These are phyloP conservation scores for Mortierella sp. DNA, from an alignment of 371 early-diverging fungal species.

Conservation along the genomic window DNA sequence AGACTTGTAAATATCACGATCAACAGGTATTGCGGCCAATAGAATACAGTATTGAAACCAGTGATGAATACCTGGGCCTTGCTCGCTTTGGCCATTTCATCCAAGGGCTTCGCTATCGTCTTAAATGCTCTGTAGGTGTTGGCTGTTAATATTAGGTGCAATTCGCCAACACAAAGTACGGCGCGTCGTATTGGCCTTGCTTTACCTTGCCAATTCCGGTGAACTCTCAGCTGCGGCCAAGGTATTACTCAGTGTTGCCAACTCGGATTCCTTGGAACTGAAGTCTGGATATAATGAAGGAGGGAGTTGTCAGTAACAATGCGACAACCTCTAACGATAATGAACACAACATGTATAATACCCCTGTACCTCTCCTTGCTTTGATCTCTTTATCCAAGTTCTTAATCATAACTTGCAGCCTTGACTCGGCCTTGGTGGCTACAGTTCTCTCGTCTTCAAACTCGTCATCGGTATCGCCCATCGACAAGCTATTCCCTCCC, in stretches of 20 bases:
- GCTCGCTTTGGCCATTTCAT: slow-evolving; percentile 47
- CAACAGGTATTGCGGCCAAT: background rate
- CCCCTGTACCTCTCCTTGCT: slow-evolving; percentile 37
- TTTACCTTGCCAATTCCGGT: slow-evolving; percentile 38
- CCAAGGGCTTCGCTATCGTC: slow-evolving; percentile 38
- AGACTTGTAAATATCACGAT: background rate
- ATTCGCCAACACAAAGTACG: background rate
- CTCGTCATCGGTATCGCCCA: slow-evolving; percentile 49
- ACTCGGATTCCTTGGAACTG: slow-evolving; percentile 47
- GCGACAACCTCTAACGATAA: too few species aligned
- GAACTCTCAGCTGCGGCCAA: slow-evolving; percentile 34
- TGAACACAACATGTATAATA: too few species aligned
- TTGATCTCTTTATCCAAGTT: slow-evolving; percentile 46
- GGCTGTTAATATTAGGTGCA: too few species aligned
- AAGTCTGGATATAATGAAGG: slow-evolving; percentile 17
- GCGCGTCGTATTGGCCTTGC: background rate
- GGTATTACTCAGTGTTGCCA: slow-evolving; percentile 31
- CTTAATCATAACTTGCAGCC: slow-evolving; percentile 41
- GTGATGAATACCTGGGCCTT: slow-evolving; percentile 54
- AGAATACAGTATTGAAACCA: too few species aligned
- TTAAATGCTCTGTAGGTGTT: slow-evolving; percentile 27
- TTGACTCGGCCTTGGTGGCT: slow-evolving; percentile 28
- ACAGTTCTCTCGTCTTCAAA: slow-evolving; percentile 43
- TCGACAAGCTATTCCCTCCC: slow-evolving; percentile 15
- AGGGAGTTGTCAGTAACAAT: too few species aligned